Base-by-base conservation (phyloP, 2,329 filamentous ascomycete genomes). In the Meredithiella fracta region DNA sequence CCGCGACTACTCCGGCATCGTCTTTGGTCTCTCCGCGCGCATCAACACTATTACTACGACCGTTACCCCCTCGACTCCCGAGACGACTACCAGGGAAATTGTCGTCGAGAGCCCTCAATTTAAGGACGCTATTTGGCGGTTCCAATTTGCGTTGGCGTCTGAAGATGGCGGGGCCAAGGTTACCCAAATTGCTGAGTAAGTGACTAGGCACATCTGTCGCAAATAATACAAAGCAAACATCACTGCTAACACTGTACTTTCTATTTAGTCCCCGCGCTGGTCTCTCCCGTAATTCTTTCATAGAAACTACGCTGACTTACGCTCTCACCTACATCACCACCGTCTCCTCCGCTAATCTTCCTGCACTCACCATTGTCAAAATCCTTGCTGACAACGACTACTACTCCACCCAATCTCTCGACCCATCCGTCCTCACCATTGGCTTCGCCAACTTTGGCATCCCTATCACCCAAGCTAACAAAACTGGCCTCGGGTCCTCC, bases 301-400 rank as follows among this genome's bases (percentile, higher is more conserved):
- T 98, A 60, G 89, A 97, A 72, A 94, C 88, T 9, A 86, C 92
- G 1, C 76, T 98, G 58, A 81, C 77, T 68, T 97, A 94, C 71
- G 86, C 80, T 56, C 77, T 97, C 63, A 92, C 85, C 56, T 96
- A 95, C 70, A 82, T 87, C 70, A 66, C 67, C 52, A 59, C 72
- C 60, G 64, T 69, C 62, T 57, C 61, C 4, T 40, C 52, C 15
- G 47, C 42, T 11, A 60, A 63, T 59, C 65, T 68, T 53, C 67
- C 70, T 62, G 76, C 70, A 65, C 80, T 92, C 64, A 75, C 76
- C 14, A 79, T 89, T 3, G 71, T 84, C 29, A 80, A 80, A 14
- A 91, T 98, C 66, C 78, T 97, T 37, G 91, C 92, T 59, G 89
- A 96, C 70, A 90, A 92, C 65, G 87, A 94, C 72, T 98, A 98